Evolutionary conservation across 495 filamentous ascomycete genomes (phyloP).

Genomic region (Tuber borchii): DNA sequence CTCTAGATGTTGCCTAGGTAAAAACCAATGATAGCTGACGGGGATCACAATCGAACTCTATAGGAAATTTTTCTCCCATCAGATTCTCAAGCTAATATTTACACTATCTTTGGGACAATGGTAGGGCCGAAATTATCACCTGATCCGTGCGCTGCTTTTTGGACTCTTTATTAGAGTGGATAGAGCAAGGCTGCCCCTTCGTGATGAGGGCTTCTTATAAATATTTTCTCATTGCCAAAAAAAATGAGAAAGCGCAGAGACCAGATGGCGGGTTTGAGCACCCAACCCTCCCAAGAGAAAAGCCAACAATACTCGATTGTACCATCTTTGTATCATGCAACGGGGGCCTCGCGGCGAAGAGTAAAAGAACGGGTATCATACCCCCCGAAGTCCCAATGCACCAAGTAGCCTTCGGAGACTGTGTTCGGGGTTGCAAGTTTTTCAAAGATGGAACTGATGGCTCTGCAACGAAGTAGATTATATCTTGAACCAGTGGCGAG

Average conservation of each 20-base stretch:
- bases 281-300: background rate
- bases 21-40: background rate
- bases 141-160: background rate
- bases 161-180: background rate
- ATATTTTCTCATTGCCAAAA: background rate
- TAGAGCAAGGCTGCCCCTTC: background rate
- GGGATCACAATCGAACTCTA: background rate
- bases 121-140: background rate
- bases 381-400: background rate
- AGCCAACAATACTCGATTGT: background rate
- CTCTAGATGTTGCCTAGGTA: background rate
- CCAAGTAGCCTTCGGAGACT: background rate
- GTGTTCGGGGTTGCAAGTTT: background rate
- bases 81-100: background rate
- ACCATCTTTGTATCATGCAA: background rate
- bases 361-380: background rate
- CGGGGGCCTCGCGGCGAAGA: no score
- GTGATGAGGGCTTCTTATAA: background rate
- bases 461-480: background rate
- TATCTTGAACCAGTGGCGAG: background rate
- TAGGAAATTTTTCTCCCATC: background rate
- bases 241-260: background rate
- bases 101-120: background rate
- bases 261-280: background rate
- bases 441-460: background rate